Evolutionary conservation across 108 stramenopile species (phyloP), one percentile per base, ranked within the genome.

Genomic region (Craspedostauros australis): DNA sequence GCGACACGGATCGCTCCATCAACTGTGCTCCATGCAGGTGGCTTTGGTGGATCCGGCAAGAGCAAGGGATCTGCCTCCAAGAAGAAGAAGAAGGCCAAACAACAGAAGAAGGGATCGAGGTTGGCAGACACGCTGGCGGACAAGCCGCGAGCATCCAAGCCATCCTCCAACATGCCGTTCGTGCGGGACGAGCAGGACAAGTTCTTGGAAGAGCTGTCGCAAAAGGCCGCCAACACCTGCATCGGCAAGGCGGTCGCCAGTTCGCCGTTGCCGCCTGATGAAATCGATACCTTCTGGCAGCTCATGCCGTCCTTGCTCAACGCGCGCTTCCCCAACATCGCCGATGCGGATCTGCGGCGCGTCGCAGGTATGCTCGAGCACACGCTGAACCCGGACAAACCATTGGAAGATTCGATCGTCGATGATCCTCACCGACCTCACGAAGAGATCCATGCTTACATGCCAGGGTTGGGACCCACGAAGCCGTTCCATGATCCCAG

Each of bases 401-500:
- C 79, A n/a, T 58, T 76, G 33, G 63, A 72, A 29, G 73, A 84
- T 48, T 65, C 72, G 22, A 74, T 82, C 12, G 34, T 66, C 7
- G 19, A 61, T 8, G 72, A 88, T 73, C 75, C 73, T 12, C 72
- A 64, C 57, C 66, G 90, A 50, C 90, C 90, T n/a, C 72, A 77
- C 27, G 46, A 72, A 4, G 85, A 91, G 29, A 62, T 91, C 3
- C 90, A 91, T 61, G 90, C 90, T 5, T 91, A 83, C 63, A 86
- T 91, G 83, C 85, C 84, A 5, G 77, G 66, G 0, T 31, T 87
- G 27, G 79, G 83, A 21, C 46, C 48, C 6, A 70, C 79, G 5
- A 34, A 72, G 41, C 85, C 90, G 21, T 91, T 87, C 54, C 53
- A 75, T 39, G 86, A 91, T 54, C 71, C 90, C 4, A 36, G 25